Evolutionary conservation across 176 grass and related monocot genomes (phyloP).

Genomic region (Sorghum bicolor): Sorghum_bicolor_NCBIv3 NC_012878.2:14572501-14573000

Average conservation of each 20-base stretch:
- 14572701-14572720: constrained; percentile 70
- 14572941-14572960: neutral
- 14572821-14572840: constrained; percentile 12
- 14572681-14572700: constrained; percentile 75
- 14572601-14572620: constrained; percentile 72
- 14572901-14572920: neutral
- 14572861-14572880: too few species aligned
- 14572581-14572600: constrained; percentile 49
- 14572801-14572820: constrained; percentile 52
- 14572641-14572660: constrained; percentile 81
- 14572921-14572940: neutral
- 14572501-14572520: constrained; percentile 65
- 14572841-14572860: neutral
- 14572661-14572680: constrained; percentile 92
- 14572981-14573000: neutral
- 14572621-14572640: constrained; percentile 86
- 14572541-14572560: constrained; percentile 87
- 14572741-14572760: constrained; percentile 72
- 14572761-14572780: constrained; percentile 64
- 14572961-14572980: neutral
- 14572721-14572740: constrained; percentile 93
- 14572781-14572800: constrained; percentile 58
- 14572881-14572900: neutral
- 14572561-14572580: constrained; percentile 78
- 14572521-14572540: constrained; percentile 94